Evolutionary conservation across 257 asterid genomes (phyloP).

Genomic region (Fraxinus quadrangulata): DNA sequence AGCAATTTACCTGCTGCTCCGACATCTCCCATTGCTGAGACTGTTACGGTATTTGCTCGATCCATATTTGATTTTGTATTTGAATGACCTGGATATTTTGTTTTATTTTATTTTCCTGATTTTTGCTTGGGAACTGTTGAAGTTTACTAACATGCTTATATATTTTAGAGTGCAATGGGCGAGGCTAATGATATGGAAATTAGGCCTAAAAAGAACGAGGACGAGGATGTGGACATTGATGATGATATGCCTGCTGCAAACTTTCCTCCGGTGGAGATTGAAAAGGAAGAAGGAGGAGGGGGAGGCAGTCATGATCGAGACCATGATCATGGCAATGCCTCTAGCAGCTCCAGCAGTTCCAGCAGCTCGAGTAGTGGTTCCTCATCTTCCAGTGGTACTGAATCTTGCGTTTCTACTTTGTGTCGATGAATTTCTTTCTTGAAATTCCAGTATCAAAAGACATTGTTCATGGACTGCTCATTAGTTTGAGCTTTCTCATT

Average conservation of each 20-base stretch:
- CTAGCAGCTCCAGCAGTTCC: slow-evolving; percentile 89
- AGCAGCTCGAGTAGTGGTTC: slow-evolving; percentile 95
- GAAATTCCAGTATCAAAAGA: slow-evolving; percentile 20
- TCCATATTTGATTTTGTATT: neutral
- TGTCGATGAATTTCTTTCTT: slow-evolving; percentile 38
- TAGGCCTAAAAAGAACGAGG: slow-evolving; percentile 71
- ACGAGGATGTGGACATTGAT: slow-evolving; percentile 92
- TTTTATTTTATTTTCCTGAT: neutral
- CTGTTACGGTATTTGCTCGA: slow-evolving; percentile 53
- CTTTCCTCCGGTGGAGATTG: slow-evolving; percentile 90
- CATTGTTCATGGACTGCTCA: slow-evolving; percentile 40
- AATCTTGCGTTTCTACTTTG: slow-evolving; percentile 55
- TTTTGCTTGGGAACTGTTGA: neutral
- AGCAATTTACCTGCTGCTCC: slow-evolving; percentile 36
- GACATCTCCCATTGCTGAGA: slow-evolving; percentile 46
- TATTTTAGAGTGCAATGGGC: slow-evolving; percentile 47
- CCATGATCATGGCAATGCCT: slow-evolving; percentile 37
- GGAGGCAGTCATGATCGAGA: slow-evolving; percentile 11
- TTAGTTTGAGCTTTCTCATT: slow-evolving; percentile 43
- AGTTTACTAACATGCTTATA: neutral
- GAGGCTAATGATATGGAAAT: slow-evolving; percentile 48
- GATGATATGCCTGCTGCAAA: slow-evolving; percentile 86
- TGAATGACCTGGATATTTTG: neutral
- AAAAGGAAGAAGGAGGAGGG: slow-evolving; percentile 74
- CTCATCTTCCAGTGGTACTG: slow-evolving; percentile 91